Base-by-base conservation (phyloP, 2,329 filamentous ascomycete genomes). In the Graphilbum fragrans region DNA sequence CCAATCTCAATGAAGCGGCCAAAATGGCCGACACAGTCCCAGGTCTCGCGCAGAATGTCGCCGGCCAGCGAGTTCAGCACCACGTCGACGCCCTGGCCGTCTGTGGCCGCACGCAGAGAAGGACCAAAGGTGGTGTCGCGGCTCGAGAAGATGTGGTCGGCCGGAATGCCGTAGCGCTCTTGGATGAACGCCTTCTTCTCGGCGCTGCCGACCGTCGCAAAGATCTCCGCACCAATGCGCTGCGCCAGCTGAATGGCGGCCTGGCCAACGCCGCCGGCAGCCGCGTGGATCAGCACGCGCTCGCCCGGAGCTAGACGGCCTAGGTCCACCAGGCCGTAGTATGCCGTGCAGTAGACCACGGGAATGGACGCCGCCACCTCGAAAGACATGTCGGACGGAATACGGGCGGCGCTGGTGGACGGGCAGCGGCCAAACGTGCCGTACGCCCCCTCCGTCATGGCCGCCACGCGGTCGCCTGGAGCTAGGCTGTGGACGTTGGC, bases 311-410 rank as follows among this genome's bases (percentile, higher is more conserved):
- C 43, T 22, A 43, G 43, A 18, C 34, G 25, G 25, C 8, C 14
- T 14, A 29, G 8, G 25, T 9, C 5, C 34, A 19, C 8, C 9
- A 9, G 50, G 18, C 55, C 51, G 40, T 65, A 58, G 47, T 63
- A 60, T 1, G 64, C 64, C 1, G 65, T 68, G 37, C 49, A 47
- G 46, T 59, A 67, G 0, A 58, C 59, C 4, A 66, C 45, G 0
- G 65, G 63, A 4, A 68, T 48, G 0, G 61, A 55, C 2, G 65
- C 63, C 0, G 57, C 64, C 2, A 53, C 53, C 20, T 58, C 53
- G 36, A 65, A 63, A 0, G 53, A 49, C 43, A 66, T 52, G 10
- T 52, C 48, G 2, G 51, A 48, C 0, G 65, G 62, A 2, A 71
- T 5, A 4, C 20, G 4, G 19, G 16, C 4, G 6, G 32, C 37